Evolutionary conservation across 495 filamentous ascomycete species (phyloP), one percentile per base, ranked within the genome.

Genomic region (Astrothelium subdiscretum): DNA sequence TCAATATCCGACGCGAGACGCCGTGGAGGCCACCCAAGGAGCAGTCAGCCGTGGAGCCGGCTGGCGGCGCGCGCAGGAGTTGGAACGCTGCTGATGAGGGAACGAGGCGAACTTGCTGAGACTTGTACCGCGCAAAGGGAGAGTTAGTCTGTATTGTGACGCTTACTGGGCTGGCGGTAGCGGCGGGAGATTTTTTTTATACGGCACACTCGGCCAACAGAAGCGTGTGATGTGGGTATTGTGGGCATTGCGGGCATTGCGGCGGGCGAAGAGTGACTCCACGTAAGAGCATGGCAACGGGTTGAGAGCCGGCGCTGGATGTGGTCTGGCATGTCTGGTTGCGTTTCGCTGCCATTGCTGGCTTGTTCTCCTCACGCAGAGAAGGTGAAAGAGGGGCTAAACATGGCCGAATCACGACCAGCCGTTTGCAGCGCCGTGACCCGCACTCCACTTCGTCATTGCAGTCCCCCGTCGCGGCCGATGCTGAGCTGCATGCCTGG

Each of bases 311-410:
- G 24, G 48, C 48, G 48, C 24, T 54, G 48, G 48, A 29, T 29
- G 8, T 54, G 24, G 48, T 15, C 48, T 4, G n/a, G 48, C 48
- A 54, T 54, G 48, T 54, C 48, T 29, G 48, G 22, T 27, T 29
- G 48, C 48, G 48, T 54, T 54, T 54, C 48, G 48, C 48, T 54
- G 12, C 26, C 8, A 54, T 54, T 54, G 48, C 48, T 26, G 48
- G 48, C 48, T 54, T 8, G 42, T 3, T 10, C 48, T 54, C 48
- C 48, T 54, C 48, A 54, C 48, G 48, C 48, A 54, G 48, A 54
- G n/a, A 20, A 48, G 24, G 48, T 54, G 48, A 54, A 54, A 54
- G 48, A 54, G 48, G 48, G 48, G 48, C 48, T 24, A 54, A 54
- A 54, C 20, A 54, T 54, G 48, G 24, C 48, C 48, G 48, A 54